Conservation (phyloP, 2,329 filamentous ascomycete genomes). For the Dothideomycetidae sp. region DNA sequence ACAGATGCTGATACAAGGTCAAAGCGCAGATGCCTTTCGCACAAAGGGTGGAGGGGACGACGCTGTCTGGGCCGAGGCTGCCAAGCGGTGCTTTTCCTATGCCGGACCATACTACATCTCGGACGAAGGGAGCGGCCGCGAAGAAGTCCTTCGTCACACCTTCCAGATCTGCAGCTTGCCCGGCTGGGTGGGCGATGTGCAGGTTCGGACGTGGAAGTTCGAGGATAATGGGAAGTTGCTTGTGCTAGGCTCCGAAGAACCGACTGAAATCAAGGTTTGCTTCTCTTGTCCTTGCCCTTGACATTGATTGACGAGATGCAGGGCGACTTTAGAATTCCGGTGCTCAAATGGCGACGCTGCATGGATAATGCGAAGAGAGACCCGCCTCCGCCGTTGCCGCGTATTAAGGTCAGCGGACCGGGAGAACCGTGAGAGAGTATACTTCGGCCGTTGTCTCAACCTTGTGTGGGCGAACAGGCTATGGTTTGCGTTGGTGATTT, state of each 20-base stretch:
- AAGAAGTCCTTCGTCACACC: slow-evolving; percentile 23
- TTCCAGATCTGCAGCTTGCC: slow-evolving; percentile 26
- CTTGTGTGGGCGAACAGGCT: too few species aligned
- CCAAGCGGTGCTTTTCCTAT: slow-evolving; percentile 25
- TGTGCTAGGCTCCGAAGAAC: slow-evolving; percentile 25
- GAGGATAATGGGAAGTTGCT: slow-evolving; percentile 26
- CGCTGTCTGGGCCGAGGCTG: slow-evolving; percentile 26
- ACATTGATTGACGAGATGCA: slow-evolving; percentile 10
- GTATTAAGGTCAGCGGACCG: slow-evolving; percentile 26
- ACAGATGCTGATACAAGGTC: slow-evolving; percentile 20
- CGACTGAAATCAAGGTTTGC: slow-evolving; percentile 25
- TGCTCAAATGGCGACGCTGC: slow-evolving; percentile 24
- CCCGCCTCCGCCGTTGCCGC: slow-evolving; percentile 23
- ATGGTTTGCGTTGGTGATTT: too few species aligned
- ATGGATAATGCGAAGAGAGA: slow-evolving; percentile 19
- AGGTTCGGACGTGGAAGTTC: slow-evolving; percentile 24
- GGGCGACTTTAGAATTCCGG: slow-evolving; percentile 25
- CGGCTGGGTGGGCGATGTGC: slow-evolving; percentile 26
- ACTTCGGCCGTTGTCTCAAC: too few species aligned
- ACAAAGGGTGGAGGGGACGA: slow-evolving; percentile 25
- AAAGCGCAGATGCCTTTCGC: slow-evolving; percentile 21
- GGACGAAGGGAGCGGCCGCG: slow-evolving; percentile 21
- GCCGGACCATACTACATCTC: slow-evolving; percentile 26
- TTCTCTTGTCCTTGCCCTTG: not conserved
- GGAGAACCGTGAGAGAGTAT: slow-evolving; percentile 26